Base-by-base conservation (phyloP, 257 asterid species). In the Solanum pinnatisectum region DNA sequence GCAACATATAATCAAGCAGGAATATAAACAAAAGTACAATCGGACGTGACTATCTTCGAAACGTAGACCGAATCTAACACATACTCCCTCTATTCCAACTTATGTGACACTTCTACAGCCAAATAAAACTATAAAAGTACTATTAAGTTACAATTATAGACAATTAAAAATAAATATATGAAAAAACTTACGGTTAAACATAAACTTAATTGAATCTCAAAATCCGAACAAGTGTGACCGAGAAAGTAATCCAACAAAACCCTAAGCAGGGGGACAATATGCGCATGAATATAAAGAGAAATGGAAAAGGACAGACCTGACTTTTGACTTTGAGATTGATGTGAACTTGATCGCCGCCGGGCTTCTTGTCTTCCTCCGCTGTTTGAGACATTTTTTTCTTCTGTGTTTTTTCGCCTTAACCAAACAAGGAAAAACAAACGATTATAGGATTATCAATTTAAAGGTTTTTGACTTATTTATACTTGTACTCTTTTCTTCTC, bases 271-370 rank as follows among this genome's bases (percentile, higher is more conserved):
- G 4, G 36, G 49, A 71, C 78, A 68, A 33, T 36, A 74, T 5
- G 46, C 6, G 30, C 5, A 13, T 6, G 81, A 68, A 6, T n/a
- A 46, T 3, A 23, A 44, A 74, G 32, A 52, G 33, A 78, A 10
- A 32, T 40, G 65, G 6, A 8, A 10, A 39, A 46, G 30, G 37
- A 5, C 7, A 68, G 4, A 89, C 93, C 93, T 91, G 93, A 78
- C 93, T 89, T 85, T 91, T 91, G 72, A 91, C 93, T 91, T 91
- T 91, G 84, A 91, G 93, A 33, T 90, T 91, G 87, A 90, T 91
- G 87, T 90, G 93, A 42, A 90, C 84, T 32, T 88, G 93, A 88
- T 91, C 91, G 22, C 91, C 92, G 32, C 84, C 42, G 25, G 93
- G 93, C 84, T 90, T 91, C 91, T 91, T 91, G 63, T 91, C 92